Conservation (phyloP, 108 stramenopile genomes). For the Chaetoceros tenuissimus region DNA sequence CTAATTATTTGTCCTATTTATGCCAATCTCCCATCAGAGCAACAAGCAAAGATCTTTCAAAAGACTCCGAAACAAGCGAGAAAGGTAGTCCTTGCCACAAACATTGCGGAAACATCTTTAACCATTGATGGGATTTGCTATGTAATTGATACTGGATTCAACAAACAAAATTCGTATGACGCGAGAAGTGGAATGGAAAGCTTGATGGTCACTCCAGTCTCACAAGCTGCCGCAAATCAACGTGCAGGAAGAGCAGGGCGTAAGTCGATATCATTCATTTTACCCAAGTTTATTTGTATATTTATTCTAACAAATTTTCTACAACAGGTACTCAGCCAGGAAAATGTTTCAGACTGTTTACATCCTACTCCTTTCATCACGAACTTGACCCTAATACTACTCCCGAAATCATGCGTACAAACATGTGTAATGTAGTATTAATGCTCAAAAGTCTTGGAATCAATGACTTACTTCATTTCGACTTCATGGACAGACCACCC, state of each 20-base stretch:
- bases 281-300: neutral
- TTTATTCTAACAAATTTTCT: neutral
- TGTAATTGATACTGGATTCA: conserved; percentile 98
- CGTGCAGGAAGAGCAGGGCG: conserved; percentile 85
- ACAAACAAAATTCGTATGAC: conserved; percentile 97
- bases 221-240: conserved; percentile 94
- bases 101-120: conserved; percentile 90
- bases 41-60: conserved; percentile 99
- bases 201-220: conserved; percentile 94
- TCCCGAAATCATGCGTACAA: conserved; percentile 97
- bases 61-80: conserved; percentile 89
- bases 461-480: conserved; percentile 95
- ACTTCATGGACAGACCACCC: conserved; percentile 98
- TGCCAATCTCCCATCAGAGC: conserved; percentile 94
- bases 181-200: conserved; percentile 95
- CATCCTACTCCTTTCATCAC: conserved; percentile 94
- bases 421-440: conserved; percentile 97
- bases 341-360: conserved; percentile 99
- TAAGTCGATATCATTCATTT: neutral
- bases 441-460: conserved; percentile 98
- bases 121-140: conserved; percentile 99
- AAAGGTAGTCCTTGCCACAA: conserved; percentile 97
- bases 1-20: conserved; percentile 97
- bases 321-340: conserved; percentile 95
- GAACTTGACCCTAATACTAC: conserved; percentile 96